A percentile compares a stretch with the other conserved stretches of the same genome.
phyloP scores from a whole-genome alignment of 208 protist genomes.

The Leishmania arabica region DNA sequence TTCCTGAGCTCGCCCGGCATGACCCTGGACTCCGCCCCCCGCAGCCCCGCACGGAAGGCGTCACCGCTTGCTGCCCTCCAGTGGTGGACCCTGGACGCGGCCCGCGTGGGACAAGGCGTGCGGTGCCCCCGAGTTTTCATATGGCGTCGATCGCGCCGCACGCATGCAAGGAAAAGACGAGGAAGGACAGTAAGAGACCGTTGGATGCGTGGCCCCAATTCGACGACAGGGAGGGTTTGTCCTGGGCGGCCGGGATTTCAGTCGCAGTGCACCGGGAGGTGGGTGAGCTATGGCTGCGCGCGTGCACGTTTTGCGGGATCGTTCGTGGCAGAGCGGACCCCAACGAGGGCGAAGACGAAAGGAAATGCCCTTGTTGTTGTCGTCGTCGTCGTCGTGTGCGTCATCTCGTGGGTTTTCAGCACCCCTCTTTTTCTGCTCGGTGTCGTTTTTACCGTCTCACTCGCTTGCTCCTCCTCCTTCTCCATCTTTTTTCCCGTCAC shows the following conservation, averaged over 20 bases:
- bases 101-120: not conserved
- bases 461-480: not conserved
- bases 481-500: not conserved
- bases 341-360: not conserved
- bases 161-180: not conserved
- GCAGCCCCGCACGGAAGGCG: not conserved
- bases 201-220: not conserved
- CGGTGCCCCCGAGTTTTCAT: not conserved
- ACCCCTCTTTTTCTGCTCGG: not conserved
- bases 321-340: not conserved
- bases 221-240: not conserved
- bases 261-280: not conserved
- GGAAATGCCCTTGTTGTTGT: not conserved
- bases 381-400: not conserved
- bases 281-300: not conserved
- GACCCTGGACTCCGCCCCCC: not conserved
- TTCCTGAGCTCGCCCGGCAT: not conserved
- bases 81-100: too few species aligned
- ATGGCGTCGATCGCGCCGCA: not conserved
- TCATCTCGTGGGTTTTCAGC: not conserved
- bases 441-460: not conserved
- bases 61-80: not conserved
- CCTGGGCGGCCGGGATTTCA: not conserved
- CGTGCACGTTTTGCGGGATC: not conserved
- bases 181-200: not conserved